Percentiles rank a stretch among this genome's conserved stretches.
Conservation (phyloP, 2,329 filamentous ascomycete genomes). For the Calonectria crousiana region DNA sequence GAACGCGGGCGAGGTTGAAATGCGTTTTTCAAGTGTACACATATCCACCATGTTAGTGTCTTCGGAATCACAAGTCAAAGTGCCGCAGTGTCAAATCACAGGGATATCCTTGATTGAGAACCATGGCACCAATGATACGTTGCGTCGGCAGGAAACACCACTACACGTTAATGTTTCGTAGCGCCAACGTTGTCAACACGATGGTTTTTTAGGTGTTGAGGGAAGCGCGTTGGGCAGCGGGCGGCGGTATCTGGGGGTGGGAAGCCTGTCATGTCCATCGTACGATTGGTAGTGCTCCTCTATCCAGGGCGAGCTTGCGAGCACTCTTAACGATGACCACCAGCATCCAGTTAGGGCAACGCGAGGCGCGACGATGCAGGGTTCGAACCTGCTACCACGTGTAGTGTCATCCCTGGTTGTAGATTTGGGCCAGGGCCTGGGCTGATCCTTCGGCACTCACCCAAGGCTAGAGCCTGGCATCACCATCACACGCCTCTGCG, state of each 20-base stretch:
- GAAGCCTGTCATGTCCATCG: conserved; percentile 12
- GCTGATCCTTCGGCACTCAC: conserved; percentile 27
- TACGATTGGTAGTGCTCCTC: conserved; percentile 21
- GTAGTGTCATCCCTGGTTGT: conserved; percentile 22
- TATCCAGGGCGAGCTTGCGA: not conserved
- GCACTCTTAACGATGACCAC: not conserved
- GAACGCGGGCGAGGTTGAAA: not conserved
- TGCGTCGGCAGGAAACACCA: not conserved
- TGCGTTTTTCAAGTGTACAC: conserved; percentile 7
- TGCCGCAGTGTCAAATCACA: conserved; percentile 9
- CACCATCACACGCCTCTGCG: conserved; percentile 10
- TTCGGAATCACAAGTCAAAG: conserved; percentile 10
- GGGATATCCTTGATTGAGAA: conserved; percentile 12
- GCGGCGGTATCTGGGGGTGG: conserved; percentile 8
- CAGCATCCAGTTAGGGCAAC: not conserved
- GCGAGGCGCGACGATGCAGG: conserved; percentile 9
- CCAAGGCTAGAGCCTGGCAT: conserved; percentile 9
- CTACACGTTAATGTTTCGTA: conserved; percentile 1
- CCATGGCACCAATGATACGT: conserved; percentile 5
- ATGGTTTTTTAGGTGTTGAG: not conserved
- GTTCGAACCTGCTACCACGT: conserved; percentile 25
- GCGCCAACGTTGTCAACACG: conserved; percentile 3
- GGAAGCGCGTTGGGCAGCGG: not conserved
- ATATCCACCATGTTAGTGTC: conserved; percentile 1
- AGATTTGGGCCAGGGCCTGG: conserved; percentile 13